A percentile compares a stretch with the other conserved stretches of the same genome.
Conservation (phyloP, 768 basidiomycete genomes). For the Suillus discolor region DNA sequence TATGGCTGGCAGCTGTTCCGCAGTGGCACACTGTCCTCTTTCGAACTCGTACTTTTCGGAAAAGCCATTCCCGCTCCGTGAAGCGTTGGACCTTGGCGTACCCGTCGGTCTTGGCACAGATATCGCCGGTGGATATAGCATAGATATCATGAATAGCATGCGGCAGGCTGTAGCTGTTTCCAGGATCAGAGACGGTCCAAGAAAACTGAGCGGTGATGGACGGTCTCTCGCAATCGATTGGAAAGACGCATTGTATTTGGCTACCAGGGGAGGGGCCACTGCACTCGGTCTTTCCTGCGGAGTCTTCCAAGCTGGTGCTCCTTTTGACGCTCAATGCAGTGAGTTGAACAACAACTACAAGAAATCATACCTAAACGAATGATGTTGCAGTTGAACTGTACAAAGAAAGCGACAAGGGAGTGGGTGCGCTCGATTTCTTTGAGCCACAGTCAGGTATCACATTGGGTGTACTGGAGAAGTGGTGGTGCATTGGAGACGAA, state of each 20-base stretch:
- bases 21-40: constrained; percentile 86
- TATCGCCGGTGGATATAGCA: constrained; percentile 82
- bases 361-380: constrained; percentile 5
- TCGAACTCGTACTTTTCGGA: constrained; percentile 89
- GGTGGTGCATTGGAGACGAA: constrained; percentile 84
- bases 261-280: constrained; percentile 75
- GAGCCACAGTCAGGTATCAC: constrained; percentile 26
- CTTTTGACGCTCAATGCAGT: constrained; percentile 82
- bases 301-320: constrained; percentile 57
- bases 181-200: constrained; percentile 63
- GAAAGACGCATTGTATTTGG: constrained; percentile 81
- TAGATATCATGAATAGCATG: constrained; percentile 81
- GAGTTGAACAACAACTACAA: constrained; percentile 26
- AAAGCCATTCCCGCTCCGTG: constrained; percentile 65
- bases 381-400: neutral
- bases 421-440: constrained; percentile 75
- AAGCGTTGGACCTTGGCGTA: constrained; percentile 65
- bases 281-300: constrained; percentile 68
- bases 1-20: constrained; percentile 51
- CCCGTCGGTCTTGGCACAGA: constrained; percentile 84
- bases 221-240: constrained; percentile 62
- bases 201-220: constrained; percentile 25
- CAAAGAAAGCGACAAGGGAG: constrained; percentile 33
- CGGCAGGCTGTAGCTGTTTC: constrained; percentile 74
- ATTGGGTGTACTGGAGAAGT: constrained; percentile 74